Percentiles rank a stretch among this genome's conserved stretches.
Conservation (phyloP, 495 filamentous ascomycete genomes). For the Lepidopterella palustris region DNA sequence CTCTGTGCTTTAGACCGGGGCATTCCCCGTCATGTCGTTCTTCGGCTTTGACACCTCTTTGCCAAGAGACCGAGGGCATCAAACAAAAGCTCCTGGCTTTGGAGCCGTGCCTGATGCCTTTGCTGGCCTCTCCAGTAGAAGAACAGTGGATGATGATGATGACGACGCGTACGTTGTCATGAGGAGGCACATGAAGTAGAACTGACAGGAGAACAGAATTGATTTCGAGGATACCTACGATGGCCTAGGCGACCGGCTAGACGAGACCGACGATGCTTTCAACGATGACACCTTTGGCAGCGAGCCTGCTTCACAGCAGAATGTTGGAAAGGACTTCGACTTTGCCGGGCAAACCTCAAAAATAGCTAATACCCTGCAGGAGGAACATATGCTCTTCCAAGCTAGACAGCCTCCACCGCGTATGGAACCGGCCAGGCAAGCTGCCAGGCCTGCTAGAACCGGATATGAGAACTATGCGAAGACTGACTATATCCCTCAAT, state of each 20-base stretch:
- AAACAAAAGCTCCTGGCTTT: conserved; percentile 57
- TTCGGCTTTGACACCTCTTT: conserved; percentile 75
- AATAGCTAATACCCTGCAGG: conserved; percentile 73
- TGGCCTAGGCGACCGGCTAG: conserved; percentile 82
- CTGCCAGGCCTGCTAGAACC: conserved; percentile 55
- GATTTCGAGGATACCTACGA: conserved; percentile 99
- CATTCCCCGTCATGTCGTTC: conserved; percentile 58
- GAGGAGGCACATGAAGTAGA: neutral
- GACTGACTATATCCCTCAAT: conserved; percentile 67
- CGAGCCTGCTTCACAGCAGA: conserved; percentile 36
- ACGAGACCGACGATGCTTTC: conserved; percentile 89
- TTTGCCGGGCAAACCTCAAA: conserved; percentile 90
- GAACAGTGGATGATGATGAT: conserved; percentile 50
- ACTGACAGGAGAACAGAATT: conserved; percentile 43
- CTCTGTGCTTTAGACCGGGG: neutral
- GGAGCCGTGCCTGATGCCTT: conserved; percentile 83
- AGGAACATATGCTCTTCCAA: conserved; percentile 75
- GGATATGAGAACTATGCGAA: conserved; percentile 87
- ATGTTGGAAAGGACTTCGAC: conserved; percentile 88
- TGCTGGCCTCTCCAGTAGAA: conserved; percentile 60
- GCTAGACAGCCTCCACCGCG: conserved; percentile 32
- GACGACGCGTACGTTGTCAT: conserved; percentile 62
- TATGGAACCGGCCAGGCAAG: conserved; percentile 36
- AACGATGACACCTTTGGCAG: conserved; percentile 97
- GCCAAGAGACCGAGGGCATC: conserved; percentile 57